Conservation (phyloP, 1,139 yeast genomes). For the Kazachstania sp. region DNA sequence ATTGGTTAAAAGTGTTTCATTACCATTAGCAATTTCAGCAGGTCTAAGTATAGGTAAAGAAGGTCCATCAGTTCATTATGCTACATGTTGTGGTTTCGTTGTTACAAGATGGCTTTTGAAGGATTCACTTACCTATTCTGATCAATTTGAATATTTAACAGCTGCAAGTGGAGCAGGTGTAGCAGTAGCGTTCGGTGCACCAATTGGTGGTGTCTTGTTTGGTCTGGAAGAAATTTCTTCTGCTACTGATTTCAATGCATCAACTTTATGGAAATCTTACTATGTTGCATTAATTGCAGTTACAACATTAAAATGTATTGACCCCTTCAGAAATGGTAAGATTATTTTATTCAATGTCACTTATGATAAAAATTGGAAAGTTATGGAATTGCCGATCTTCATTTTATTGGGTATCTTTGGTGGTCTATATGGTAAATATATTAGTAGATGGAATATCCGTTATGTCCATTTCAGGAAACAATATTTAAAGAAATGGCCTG, state of each 20-base stretch:
- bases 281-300: constrained; percentile 88
- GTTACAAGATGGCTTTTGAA: constrained; percentile 33
- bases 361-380: constrained; percentile 81
- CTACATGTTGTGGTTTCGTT: constrained; percentile 55
- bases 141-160: constrained; percentile 45
- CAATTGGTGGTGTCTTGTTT: constrained; percentile 89
- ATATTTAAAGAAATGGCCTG: constrained; percentile 39
- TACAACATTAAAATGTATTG: constrained; percentile 59
- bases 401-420: constrained; percentile 80
- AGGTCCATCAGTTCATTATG: constrained; percentile 86
- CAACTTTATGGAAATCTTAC: constrained; percentile 85
- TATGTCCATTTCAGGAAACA: constrained; percentile 73
- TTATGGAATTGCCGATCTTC: constrained; percentile 75
- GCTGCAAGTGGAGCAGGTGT: constrained; percentile 94
- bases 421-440: constrained; percentile 77
- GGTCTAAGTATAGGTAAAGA: constrained; percentile 91
- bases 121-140: constrained; percentile 38
- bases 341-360: constrained; percentile 83
- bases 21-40: constrained; percentile 80
- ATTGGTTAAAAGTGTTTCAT: constrained; percentile 62
- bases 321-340: constrained; percentile 93
- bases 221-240: constrained; percentile 52
- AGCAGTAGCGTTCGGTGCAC: constrained; percentile 88
- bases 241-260: constrained; percentile 48
- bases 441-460: constrained; percentile 69